phyloP scores from a whole-genome alignment of 192 early-diverging fungal species.

The Coemansia sp. region DNA sequence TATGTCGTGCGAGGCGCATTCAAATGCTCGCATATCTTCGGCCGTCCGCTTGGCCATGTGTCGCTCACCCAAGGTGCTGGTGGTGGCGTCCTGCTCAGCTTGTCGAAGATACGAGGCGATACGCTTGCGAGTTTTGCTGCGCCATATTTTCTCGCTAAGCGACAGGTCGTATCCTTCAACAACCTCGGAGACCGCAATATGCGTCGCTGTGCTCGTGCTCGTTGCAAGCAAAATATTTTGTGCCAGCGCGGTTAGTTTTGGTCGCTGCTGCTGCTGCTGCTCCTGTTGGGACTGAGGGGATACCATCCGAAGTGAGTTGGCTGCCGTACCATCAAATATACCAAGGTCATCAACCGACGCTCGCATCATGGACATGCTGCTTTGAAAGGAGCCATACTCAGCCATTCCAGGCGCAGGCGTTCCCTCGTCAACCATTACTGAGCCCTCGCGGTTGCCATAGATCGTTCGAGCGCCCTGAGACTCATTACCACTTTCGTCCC shows the following conservation, averaged over 20 bases:
- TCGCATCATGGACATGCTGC: constrained; percentile 5
- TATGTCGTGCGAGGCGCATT: constrained; percentile 26
- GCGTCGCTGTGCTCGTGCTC: not conserved
- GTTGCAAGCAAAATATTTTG: constrained; percentile 34
- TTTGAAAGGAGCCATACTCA: constrained; percentile 9
- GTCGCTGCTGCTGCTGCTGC: constrained; percentile 23
- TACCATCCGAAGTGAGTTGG: constrained; percentile 6
- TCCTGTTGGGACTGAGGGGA: constrained; percentile 39
- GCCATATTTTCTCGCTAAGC: constrained; percentile 41
- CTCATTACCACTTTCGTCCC: constrained; percentile 59
- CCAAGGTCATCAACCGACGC: constrained; percentile 3
- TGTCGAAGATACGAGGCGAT: constrained; percentile 28
- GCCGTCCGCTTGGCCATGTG: constrained; percentile 56
- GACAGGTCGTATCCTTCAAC: constrained; percentile 30
- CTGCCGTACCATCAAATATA: constrained; percentile 1
- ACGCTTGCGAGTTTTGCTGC: constrained; percentile 26
- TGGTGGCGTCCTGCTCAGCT: constrained; percentile 14
- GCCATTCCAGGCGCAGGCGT: constrained; percentile 18
- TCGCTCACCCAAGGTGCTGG: constrained; percentile 55
- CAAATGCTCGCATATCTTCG: constrained; percentile 57
- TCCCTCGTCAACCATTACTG: constrained; percentile 26
- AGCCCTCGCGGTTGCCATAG: constrained; percentile 31
- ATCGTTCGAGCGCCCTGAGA: constrained; percentile 28
- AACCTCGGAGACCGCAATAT: constrained; percentile 25
- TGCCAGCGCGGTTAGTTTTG: constrained; percentile 8